Base-by-base conservation (phyloP, 176 grass and related monocot genomes). In the maize (Zea mays) region DNA sequence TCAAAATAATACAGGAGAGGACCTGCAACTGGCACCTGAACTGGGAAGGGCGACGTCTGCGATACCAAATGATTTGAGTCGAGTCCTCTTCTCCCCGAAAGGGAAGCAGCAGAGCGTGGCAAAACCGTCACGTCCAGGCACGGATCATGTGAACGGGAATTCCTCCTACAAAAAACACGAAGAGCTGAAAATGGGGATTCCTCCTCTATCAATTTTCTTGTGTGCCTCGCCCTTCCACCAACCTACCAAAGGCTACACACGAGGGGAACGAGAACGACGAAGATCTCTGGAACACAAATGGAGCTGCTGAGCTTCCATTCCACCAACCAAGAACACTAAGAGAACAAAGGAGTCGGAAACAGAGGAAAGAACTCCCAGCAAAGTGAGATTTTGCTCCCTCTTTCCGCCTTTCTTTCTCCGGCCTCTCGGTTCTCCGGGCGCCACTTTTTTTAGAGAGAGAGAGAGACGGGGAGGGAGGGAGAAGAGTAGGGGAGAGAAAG, bases 11-110 rank as follows among this genome's bases (percentile, higher is more conserved):
- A 69, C 35, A 55, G 33, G 16, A 71, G 59, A 7, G 61, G 65
- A 69, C 74, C 88, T 86, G 42, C 79, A 86, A 88, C 49, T 70
- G 60, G 78, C 66, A 87, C 79, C 74, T 65, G 60, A 48, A 36
- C 43, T 50, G 55, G 48, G 75, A 37, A n/a, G 69, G 75, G 12
- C 16, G 73, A 65, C 63, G 38, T 65, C 68, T 87, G 44, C 43
- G 19, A 71, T 65, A 74, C 54, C n/a, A 71, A 83, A 90, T 90
- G 85, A 94, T 94, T 86, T 80, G 86, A 51, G 79, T 65, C 67
- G 7, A 20, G 17, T 19, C 74, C 82, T 69, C 52, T 70, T 83
- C 82, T 62, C 66, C 79, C 62, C 47, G 44, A 65, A 85, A 72
- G 45, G 62, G 77, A 75, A 74, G 78, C 55, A 81, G 65, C 68